Conservation (phyloP, 2,329 filamentous ascomycete genomes). For the Trichoderma atrobrunneum region DNA sequence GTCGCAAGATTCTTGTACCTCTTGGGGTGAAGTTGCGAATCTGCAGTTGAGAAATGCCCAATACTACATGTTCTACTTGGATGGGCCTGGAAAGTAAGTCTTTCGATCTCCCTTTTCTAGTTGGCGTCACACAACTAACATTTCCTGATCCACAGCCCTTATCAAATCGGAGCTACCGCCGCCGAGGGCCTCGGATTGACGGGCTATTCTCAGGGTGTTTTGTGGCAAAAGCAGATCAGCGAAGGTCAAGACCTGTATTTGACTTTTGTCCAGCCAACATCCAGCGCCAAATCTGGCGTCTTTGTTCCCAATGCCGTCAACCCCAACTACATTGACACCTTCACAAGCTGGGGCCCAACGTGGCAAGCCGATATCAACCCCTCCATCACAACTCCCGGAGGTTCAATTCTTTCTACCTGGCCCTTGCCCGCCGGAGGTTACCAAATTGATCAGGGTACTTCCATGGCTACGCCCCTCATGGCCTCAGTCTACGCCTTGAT, state of each 20-base stretch:
- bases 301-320: conserved; percentile 38
- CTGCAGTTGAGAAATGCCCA: conserved; percentile 57
- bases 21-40: conserved; percentile 53
- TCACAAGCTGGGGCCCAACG: conserved; percentile 59
- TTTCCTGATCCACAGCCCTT: neutral
- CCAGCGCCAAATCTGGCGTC: neutral
- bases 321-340: conserved; percentile 51
- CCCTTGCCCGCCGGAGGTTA: conserved; percentile 47
- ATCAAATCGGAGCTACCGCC: conserved; percentile 1
- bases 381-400: conserved; percentile 53
- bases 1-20: conserved; percentile 49
- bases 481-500: conserved; percentile 56
- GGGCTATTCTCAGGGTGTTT: conserved; percentile 29
- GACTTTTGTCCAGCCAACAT: neutral
- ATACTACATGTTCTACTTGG: conserved; percentile 63
- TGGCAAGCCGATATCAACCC: conserved; percentile 58
- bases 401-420: conserved; percentile 57
- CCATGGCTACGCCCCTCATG: conserved; percentile 57
- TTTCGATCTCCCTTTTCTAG: neutral
- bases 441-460: conserved; percentile 53
- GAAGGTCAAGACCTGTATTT: neutral
- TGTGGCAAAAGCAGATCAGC: neutral
- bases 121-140: neutral
- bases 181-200: conserved; percentile 34
- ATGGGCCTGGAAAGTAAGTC: conserved; percentile 25